These are phyloP conservation scores for Recurvomyces mirabilis DNA, from an alignment of 495 filamentous ascomycete genomes.

Conservation along the genomic window DNA sequence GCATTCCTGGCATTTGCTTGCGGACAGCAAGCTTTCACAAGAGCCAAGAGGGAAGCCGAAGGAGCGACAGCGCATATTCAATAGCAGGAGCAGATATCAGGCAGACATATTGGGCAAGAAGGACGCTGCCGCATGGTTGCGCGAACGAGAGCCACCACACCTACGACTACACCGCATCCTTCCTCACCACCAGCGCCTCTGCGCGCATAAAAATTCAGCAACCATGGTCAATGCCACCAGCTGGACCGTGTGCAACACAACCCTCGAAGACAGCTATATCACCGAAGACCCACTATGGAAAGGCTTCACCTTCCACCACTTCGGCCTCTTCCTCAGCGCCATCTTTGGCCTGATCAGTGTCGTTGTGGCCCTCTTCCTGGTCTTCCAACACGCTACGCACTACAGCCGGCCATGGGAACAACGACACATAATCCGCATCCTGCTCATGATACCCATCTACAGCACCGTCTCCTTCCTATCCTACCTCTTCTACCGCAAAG, in stretches of 20 bases:
- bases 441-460: conserved; percentile 86
- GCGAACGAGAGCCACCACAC: no score
- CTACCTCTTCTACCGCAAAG: conserved; percentile 65
- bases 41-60: no score
- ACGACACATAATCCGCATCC: conserved; percentile 81
- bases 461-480: conserved; percentile 66
- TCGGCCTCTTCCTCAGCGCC: conserved; percentile 40
- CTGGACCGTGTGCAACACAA: conserved; percentile 22
- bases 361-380: conserved; percentile 49
- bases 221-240: conserved; percentile 2
- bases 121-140: no score
- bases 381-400: conserved; percentile 67
- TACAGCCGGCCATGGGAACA: conserved; percentile 77
- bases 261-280: conserved; percentile 10
- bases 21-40: no score
- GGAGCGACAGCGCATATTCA: no score
- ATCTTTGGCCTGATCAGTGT: conserved; percentile 45
- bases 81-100: no score
- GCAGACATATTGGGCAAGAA: no score
- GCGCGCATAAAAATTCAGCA: no score
- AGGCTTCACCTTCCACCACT: conserved; percentile 44
- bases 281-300: conserved; percentile 21
- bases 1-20: no score
- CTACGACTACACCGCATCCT: no score
- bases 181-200: no score